Evolutionary conservation across 1,139 yeast genomes (phyloP), one percentile per base, ranked within the genome.

Genomic region (Kodamaea suecica): DNA sequence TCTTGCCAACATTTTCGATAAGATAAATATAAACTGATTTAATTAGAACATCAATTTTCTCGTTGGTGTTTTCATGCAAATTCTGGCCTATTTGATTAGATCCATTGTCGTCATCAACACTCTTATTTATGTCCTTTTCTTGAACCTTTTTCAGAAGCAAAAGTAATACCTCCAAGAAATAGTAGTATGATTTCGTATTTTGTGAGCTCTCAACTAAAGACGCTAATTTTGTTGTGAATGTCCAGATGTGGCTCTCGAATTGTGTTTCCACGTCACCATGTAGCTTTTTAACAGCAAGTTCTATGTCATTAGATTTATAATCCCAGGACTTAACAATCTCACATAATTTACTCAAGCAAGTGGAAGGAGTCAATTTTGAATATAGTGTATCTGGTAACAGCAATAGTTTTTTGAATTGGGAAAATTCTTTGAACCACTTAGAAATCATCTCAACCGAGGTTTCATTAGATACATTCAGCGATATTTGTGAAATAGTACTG

Each of bases 371-470:
- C 11, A 41, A 34, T 23, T 38, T 43, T 13, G 9, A 31, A n/a
- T n/a, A 42, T 11, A 13, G 28, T 4, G 21, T 31, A 9, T 36
- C 32, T 5, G 38, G 23, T 23, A 43, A 27, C 9, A 40, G 38
- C 6, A 49, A 32, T 8, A 40, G 30, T 1, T 32, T 33, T 20
- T 43, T 35, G 30, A 48, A 47, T n/a, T 43, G 41, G 2, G 32
- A 34, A 29, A 43, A 50, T 14, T 34, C 42, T 11, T 50, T 40
- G 34, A 61, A 59, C 68, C 68, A 63, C 4, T 31, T 32, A 11
- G 45, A 39, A 15, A 61, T 42, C 10, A 36, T 26, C n/a, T 30
- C 32, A 3, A 45, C 40, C 2, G 50, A 35, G 13, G 47, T 42
- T 9, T 45, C 45, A 4, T 25, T 31, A 4, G 42, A 28, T 2